Evolutionary conservation across 352 stramenopile species (phyloP).

Genomic region (Pythium aquatile): DNA sequence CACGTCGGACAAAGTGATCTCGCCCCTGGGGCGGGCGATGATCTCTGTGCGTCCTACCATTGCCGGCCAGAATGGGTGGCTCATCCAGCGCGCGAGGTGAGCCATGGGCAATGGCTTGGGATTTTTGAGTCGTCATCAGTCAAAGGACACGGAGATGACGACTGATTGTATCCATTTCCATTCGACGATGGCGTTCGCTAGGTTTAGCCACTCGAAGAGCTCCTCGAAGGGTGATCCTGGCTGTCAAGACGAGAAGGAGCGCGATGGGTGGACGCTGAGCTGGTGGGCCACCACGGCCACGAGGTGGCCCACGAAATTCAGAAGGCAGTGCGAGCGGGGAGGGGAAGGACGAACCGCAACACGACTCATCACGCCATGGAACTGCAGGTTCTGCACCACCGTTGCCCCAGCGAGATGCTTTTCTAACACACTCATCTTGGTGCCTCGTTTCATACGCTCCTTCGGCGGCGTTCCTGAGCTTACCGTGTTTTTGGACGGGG

Average conservation of each 20-base stretch:
- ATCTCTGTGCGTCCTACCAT: not conserved
- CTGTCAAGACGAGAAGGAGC: not conserved
- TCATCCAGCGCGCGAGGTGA: no score
- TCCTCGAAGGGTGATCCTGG: not conserved
- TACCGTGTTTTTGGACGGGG: slow-evolving; percentile 8
- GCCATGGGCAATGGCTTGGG: not conserved
- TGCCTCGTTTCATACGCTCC: slow-evolving; percentile 4
- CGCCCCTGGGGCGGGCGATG: not conserved
- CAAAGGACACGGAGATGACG: not conserved
- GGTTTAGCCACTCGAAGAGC: not conserved
- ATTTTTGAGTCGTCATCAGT: slow-evolving; percentile 7
- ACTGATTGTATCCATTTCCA: slow-evolving; percentile 18
- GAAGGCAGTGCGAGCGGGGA: not conserved
- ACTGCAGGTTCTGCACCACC: slow-evolving; percentile 4
- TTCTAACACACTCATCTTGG: not conserved
- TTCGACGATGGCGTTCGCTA: slow-evolving; percentile 22
- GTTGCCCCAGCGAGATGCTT: not conserved
- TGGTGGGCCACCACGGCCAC: not conserved
- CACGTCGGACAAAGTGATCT: slow-evolving; percentile 1
- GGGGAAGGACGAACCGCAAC: slow-evolving; percentile 6
- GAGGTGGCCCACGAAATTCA: slow-evolving; percentile 1
- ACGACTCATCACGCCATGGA: not conserved
- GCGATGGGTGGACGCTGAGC: not conserved
- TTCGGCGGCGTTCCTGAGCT: slow-evolving; percentile 12
- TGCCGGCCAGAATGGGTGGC: no score